Evolutionary conservation across 495 filamentous ascomycete species (phyloP), one percentile per base, ranked within the genome.

Genomic region (Penicillium simplicissimum): DNA sequence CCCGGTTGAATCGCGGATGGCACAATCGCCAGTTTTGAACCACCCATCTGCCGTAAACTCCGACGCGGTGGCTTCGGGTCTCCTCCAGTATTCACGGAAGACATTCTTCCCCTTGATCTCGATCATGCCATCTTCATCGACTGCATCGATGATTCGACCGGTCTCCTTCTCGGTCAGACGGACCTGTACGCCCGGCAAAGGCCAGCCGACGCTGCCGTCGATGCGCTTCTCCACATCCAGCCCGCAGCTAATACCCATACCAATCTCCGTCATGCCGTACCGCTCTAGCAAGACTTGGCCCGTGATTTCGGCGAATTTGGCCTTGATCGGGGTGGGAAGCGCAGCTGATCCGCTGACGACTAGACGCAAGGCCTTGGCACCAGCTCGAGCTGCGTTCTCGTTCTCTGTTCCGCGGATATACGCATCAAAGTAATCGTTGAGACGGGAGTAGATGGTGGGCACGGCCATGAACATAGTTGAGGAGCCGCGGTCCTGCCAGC

Each of bases 1-100:
- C 7, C 78, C 78, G 7, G 58, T 64, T n/a, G 56, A 62, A 56
- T 79, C 72, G 8, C 76, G 72, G 11, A 65, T 63, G 9, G 77
- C 79, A 1, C 80, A 73, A 59, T 81, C 79, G n/a, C 79, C 79
- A 7, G 79, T 81, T 67, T 78, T 78, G 65, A 81, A 80, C 77
- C 77, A 81, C 28, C 77, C 79, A 43, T 81, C 80, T 14, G 61
- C 45, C 0, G 75, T 79, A 40, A 80, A 79, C 48, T 77, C 78
- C 23, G 76, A 74, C 9, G 66, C 64, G 4, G 79, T 81, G 0
- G 76, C 76, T 38, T 78, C 75, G 1, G 76, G 74, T 19, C 72
- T 75, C 8, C 73, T 67, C 77, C 77, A 81, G 58, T 81, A 81
- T 53, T 79, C 77, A 10, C 55, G 64, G 64, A 81, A 80, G 25